These are phyloP conservation scores for Ceratobasidium sp. DNA, from an alignment of 1,284 basidiomycete genomes.

Conservation along the genomic window DNA sequence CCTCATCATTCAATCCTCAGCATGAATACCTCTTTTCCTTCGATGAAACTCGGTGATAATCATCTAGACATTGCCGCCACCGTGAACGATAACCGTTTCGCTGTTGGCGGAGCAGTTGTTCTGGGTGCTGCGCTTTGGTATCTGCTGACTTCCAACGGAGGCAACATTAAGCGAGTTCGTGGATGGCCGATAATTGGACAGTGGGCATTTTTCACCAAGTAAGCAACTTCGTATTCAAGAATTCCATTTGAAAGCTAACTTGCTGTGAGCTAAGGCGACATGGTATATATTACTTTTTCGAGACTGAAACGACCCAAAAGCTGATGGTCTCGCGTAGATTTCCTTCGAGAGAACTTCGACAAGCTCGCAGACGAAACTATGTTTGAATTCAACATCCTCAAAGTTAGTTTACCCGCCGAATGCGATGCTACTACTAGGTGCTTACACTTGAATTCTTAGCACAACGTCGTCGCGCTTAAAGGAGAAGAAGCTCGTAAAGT, in stretches of 20 bases:
- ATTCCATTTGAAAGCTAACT: not conserved
- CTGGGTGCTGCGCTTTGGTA: slow-evolving; percentile 21
- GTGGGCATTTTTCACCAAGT: slow-evolving; percentile 35
- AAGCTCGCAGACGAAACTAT: not conserved
- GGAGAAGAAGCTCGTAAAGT: slow-evolving; percentile 28
- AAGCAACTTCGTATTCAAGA: not conserved
- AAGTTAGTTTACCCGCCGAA: not conserved
- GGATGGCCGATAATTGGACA: slow-evolving; percentile 37
- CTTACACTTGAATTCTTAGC: not conserved
- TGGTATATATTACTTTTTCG: not conserved
- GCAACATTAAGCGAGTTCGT: slow-evolving; percentile 1
- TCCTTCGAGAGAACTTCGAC: slow-evolving; percentile 2
- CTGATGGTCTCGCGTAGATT: not conserved
- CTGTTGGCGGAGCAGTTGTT: not conserved
- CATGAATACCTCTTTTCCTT: slow-evolving; percentile 9
- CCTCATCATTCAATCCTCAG: too few relatives aligned
- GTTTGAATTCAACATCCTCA: slow-evolving; percentile 24
- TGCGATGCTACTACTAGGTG: too few relatives aligned
- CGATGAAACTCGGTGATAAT: not conserved
- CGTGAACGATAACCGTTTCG: not conserved
- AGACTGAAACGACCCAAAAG: not conserved
- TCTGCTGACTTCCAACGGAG: not conserved
- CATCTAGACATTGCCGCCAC: not conserved
- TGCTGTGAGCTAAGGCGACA: not conserved
- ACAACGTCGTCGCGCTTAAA: slow-evolving; percentile 18